phyloP scores from a whole-genome alignment of 2,329 filamentous ascomycete genomes.

The Fusarium tuaranense region DNA sequence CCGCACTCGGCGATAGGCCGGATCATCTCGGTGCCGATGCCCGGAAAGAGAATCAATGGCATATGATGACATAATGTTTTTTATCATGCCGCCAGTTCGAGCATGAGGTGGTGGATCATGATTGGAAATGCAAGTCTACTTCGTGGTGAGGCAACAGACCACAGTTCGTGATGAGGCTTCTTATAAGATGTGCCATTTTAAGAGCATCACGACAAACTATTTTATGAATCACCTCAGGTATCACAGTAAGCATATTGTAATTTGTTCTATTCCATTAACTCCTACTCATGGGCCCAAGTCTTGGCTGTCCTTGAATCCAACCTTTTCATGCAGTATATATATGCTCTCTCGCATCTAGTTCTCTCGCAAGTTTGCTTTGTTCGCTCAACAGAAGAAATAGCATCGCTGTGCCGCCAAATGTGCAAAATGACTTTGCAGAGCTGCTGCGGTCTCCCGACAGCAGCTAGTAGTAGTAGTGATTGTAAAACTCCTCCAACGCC shows the following conservation, averaged over 20 bases:
- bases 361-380: conserved; percentile 1
- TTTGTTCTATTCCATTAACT: conserved; percentile 31
- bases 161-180: background rate
- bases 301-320: conserved; percentile 14
- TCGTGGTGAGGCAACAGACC: background rate
- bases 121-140: conserved; percentile 1
- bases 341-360: conserved; percentile 18
- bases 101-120: background rate
- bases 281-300: conserved; percentile 6
- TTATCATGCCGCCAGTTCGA: background rate
- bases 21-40: conserved; percentile 45
- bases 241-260: background rate
- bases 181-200: background rate
- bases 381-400: conserved; percentile 9
- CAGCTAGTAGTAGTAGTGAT: background rate
- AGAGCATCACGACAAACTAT: background rate
- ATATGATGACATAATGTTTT: conserved; percentile 40
- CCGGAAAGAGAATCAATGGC: background rate
- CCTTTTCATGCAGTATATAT: conserved; percentile 8
- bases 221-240: background rate
- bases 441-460: conserved; percentile 5
- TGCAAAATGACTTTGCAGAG: background rate
- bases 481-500: conserved; percentile 32
- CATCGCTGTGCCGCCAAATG: conserved; percentile 24
- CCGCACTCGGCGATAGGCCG: conserved; percentile 45